Conservation (phyloP, 208 protist species). For the Trypanosoma vivax region DNA sequence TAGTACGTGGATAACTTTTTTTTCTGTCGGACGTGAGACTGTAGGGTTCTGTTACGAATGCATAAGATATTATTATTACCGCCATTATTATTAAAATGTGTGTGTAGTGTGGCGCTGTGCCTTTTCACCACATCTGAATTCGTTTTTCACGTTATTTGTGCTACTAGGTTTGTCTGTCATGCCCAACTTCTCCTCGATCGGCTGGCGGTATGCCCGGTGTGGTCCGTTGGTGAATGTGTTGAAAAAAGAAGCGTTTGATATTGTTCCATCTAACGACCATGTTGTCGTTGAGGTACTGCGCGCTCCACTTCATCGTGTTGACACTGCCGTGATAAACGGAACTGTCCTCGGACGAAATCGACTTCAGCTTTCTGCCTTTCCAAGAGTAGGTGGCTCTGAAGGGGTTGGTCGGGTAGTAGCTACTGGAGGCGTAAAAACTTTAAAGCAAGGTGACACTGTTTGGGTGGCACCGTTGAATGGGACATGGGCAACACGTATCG, state of each 20-base stretch:
- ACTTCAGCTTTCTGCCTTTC: slow-evolving; percentile 27
- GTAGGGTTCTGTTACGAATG: too few species aligned
- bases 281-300: slow-evolving; percentile 54
- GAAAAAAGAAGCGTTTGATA: slow-evolving; percentile 40
- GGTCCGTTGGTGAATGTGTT: slow-evolving; percentile 52
- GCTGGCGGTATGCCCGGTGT: slow-evolving; percentile 61
- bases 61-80: too few species aligned
- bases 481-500: slow-evolving; percentile 55
- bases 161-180: slow-evolving; percentile 18
- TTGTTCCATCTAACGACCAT: slow-evolving; percentile 34
- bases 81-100: too few species aligned
- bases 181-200: slow-evolving; percentile 50
- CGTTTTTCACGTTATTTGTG: slow-evolving; percentile 7
- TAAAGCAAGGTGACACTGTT: slow-evolving; percentile 73
- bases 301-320: slow-evolving; percentile 58
- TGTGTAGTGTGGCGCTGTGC: too few species aligned
- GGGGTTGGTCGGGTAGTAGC: slow-evolving; percentile 54
- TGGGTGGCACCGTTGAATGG: slow-evolving; percentile 64
- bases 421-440: slow-evolving; percentile 4
- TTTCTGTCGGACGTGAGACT: too few species aligned
- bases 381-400: slow-evolving; percentile 56
- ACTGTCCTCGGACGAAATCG: slow-evolving; percentile 48
- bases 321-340: slow-evolving; percentile 66
- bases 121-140: too few species aligned
- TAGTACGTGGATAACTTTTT: too few species aligned